Evolutionary conservation across 139 green algal genomes (phyloP), one percentile per base, ranked within the genome.

Genomic region (Marvania coccoides): DNA sequence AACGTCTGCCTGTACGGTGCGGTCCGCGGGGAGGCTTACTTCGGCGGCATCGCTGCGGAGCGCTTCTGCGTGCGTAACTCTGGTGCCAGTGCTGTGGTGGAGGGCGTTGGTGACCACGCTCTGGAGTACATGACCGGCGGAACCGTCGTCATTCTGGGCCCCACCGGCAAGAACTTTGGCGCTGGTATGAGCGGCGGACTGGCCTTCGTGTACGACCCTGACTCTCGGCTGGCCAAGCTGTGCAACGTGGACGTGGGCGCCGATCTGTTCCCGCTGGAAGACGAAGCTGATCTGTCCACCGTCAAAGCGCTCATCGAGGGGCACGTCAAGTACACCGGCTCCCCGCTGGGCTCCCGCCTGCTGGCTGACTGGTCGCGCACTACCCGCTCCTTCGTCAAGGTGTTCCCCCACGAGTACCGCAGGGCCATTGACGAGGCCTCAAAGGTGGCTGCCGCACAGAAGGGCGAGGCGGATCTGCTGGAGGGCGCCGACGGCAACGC

Each of bases 111-210:
- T 29, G 92, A 98, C 73, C 92, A 98, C 78, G 90, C 71, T 19
- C 91, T 77, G 69, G 92, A 98, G 82, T 98, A 98, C 87, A 98
- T 98, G 92, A 98, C 92, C 2, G 92, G 92, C 29, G 92, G 92
- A 55, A 80, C 81, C 6, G 82, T 83, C 0, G 81, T 97, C 58
- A 83, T 98, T 24, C 85, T 98, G 47, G 92, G 92, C 26, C 51
- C 59, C 33, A 92, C 81, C 7, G 92, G 92, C 47, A 90, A 90
- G 72, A 98, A 98, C 82, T 97, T 98, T 79, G 92, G 85, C 2
- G 92, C 92, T 4, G 92, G 92, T 60, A 98, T 98, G 92, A 84
- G 58, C 59, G 92, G 92, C 47, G 91, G 91, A 46, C 47, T 92
- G 1, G 91, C 92, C 0, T 97, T 88, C 62, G 85, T 98, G 47